phyloP scores from a whole-genome alignment of 2,329 filamentous ascomycete species.

The Aureobasidium lini region DNA sequence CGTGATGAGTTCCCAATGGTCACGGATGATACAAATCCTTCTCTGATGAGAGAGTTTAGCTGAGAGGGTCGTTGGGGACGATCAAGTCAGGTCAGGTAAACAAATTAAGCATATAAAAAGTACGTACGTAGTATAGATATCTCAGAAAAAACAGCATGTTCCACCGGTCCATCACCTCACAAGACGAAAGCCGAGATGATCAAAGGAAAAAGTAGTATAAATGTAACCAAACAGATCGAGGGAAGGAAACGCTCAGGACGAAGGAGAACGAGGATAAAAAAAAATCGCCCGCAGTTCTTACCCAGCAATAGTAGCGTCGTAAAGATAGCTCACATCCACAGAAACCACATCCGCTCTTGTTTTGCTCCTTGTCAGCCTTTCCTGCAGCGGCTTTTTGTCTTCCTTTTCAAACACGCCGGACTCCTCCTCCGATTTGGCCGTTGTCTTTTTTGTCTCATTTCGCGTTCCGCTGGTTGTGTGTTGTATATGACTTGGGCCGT shows the following conservation, averaged over 20 bases:
- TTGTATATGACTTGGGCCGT: neutral
- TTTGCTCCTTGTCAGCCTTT: neutral
- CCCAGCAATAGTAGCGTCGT: neutral
- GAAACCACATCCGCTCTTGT: neutral
- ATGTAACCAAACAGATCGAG: neutral
- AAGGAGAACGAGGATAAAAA: neutral
- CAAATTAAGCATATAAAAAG: neutral
- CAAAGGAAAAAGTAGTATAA: neutral
- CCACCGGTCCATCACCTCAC: neutral
- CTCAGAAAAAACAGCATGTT: neutral
- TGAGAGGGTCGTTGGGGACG: no score
- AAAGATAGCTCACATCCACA: no score
- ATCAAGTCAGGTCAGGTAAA: no score
- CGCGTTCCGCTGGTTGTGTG: neutral
- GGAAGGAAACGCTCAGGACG: neutral
- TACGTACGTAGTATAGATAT: neutral
- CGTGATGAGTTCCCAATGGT: no score
- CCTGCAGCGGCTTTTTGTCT: neutral
- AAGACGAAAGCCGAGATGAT: neutral
- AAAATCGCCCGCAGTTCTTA: neutral
- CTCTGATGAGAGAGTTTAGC: no score
- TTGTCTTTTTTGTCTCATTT: neutral
- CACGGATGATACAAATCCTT: no score
- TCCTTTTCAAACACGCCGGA: neutral
- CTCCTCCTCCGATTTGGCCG: neutral